These are phyloP conservation scores for Metarhizium rileyi DNA, from an alignment of 2,329 filamentous ascomycete species.

Conservation along the genomic window DNA sequence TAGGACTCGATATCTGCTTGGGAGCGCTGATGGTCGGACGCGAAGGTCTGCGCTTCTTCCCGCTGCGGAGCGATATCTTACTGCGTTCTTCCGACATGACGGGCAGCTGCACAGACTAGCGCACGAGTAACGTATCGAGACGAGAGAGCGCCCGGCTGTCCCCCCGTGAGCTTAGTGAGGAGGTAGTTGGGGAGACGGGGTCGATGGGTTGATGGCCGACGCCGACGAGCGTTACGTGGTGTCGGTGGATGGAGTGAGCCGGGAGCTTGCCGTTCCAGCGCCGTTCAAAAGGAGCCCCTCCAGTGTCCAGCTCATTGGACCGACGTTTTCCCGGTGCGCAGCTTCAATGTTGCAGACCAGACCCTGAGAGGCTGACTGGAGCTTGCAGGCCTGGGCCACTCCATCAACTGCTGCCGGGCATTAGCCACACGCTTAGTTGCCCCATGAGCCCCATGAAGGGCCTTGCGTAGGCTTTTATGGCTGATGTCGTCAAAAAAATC, in stretches of 20 bases:
- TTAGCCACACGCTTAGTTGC: too few relatives aligned
- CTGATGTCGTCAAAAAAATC: slow-evolving; percentile 10
- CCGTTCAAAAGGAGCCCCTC: not conserved
- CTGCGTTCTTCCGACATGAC: slow-evolving; percentile 52
- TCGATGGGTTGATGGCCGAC: too few relatives aligned
- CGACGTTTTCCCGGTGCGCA: slow-evolving; percentile 14
- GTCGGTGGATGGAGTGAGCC: too few relatives aligned
- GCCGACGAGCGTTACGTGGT: too few relatives aligned
- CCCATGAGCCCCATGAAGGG: too few relatives aligned
- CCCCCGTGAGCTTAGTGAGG: not conserved
- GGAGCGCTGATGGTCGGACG: slow-evolving; percentile 54
- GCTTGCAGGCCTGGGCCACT: too few relatives aligned
- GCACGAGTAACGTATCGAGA: not conserved
- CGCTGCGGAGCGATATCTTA: slow-evolving; percentile 54
- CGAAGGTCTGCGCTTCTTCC: slow-evolving; percentile 36
- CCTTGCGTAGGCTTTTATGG: too few relatives aligned
- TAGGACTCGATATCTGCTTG: slow-evolving; percentile 52
- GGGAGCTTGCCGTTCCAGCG: too few relatives aligned
- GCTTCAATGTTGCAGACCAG: slow-evolving; percentile 10
- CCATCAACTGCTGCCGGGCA: too few relatives aligned
- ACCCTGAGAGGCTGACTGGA: too few relatives aligned
- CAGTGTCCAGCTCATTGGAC: too few relatives aligned
- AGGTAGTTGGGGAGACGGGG: too few relatives aligned
- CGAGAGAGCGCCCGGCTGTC: not conserved
- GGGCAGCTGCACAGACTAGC: slow-evolving; percentile 5